Conservation (phyloP, 768 basidiomycete species). For the Rhizopogon vesiculosus region DNA sequence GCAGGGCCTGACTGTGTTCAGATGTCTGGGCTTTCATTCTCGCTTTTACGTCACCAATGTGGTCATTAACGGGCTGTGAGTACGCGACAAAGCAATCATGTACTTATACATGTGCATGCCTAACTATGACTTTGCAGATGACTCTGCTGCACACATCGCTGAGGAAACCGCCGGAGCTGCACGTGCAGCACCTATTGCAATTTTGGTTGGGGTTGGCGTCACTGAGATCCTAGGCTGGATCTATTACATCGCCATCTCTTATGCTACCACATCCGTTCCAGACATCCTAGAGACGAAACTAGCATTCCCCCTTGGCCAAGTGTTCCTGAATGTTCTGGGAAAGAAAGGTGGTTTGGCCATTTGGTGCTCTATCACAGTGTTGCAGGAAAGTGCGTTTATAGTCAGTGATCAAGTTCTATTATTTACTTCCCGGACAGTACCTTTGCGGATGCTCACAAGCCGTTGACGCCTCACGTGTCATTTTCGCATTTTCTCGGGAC, state of each 20-base stretch:
- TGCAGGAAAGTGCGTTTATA: conserved; percentile 29
- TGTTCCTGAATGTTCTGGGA: conserved; percentile 34
- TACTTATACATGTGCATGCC: neutral
- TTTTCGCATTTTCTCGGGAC: conserved; percentile 40
- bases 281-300: conserved; percentile 27
- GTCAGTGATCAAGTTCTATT: neutral
- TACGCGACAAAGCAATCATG: neutral
- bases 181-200: conserved; percentile 39
- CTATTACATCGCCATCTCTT: conserved; percentile 37
- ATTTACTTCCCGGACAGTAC: conserved; percentile 21
- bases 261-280: conserved; percentile 35
- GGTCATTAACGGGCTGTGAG: conserved; percentile 19
- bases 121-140: conserved; percentile 24
- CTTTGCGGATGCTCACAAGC: conserved; percentile 41
- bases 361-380: conserved; percentile 39
- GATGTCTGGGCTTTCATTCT: conserved; percentile 21
- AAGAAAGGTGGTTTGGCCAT: conserved; percentile 38
- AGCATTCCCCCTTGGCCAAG: conserved; percentile 37
- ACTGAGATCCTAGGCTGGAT: conserved; percentile 40
- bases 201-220: conserved; percentile 35
- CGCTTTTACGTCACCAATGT: conserved; percentile 23
- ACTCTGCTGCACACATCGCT: conserved; percentile 44
- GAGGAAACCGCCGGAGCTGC: conserved; percentile 42
- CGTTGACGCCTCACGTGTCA: conserved; percentile 42
- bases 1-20: neutral